Base-by-base conservation (phyloP, 73 alveolate genomes). In the Paramecium sexaurelia region DNA sequence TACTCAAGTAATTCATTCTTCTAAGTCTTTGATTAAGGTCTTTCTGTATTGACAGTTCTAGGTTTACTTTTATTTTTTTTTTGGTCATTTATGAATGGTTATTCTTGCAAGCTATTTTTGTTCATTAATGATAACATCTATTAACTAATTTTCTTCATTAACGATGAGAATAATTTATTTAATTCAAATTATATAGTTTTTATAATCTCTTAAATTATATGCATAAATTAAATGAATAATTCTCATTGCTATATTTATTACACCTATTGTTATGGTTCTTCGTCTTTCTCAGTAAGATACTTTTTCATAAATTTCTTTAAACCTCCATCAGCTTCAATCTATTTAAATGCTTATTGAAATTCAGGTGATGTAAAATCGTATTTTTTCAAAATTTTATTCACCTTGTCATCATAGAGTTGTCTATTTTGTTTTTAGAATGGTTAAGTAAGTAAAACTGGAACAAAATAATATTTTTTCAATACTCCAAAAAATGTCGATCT, bases 1-100 rank as follows among this genome's bases (percentile, higher is more conserved):
- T 78, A 78, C 10, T 78, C 90, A 24, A 78, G 29, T 24, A 78
- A 78, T 19, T 78, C 90, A 22, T 37, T 22, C 55, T 78, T 78
- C 40, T 27, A 4, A 3, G 43, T 78, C 47, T 78, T 78, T 9
- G 73, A 78, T 40, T 32, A 41, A 15, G 90, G 90, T 17, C 90
- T 78, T n/a, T 78, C 90, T 15, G 90, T 78, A 24, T 78, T 78
- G 24, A 55, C 90, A 19, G 32, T 22, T 27, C 24, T 78, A 22
- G 90, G 55, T 36, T 36, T 71, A 32, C 83, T 61, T 61, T 61
- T 61, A 26, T 26, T 29, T 29, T 61, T 61, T 61, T 61, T 61
- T 32, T 4, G 22, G 26, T 61, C 83, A 11, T 29, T 32, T 0
- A 7, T 61, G 26, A 61, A 61, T 4, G 83, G 83, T 61, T 26